Evolutionary conservation across 441 rosid genomes (phyloP).

Genomic region (Mallotus japonicus): DNA sequence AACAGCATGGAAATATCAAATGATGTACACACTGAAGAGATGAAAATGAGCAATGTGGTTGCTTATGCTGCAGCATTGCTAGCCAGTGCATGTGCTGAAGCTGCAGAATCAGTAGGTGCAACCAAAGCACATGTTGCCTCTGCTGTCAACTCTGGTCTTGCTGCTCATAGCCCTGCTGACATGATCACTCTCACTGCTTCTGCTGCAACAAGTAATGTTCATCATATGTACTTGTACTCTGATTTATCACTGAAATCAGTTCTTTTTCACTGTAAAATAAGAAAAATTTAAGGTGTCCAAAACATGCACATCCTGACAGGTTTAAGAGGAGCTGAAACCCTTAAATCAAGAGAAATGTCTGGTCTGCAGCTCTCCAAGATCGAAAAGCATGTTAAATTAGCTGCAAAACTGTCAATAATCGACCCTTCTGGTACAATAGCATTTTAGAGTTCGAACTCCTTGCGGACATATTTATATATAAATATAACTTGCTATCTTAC

Average conservation of each 20-base stretch:
- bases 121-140: neutral
- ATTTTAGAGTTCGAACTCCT: too few species aligned
- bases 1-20: neutral
- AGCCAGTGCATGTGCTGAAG: constrained; percentile 21
- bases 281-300: neutral
- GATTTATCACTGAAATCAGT: too few species aligned
- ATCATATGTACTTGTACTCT: neutral
- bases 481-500: neutral
- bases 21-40: neutral
- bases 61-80: constrained; percentile 18
- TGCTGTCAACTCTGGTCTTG: constrained; percentile 17
- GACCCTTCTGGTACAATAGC: constrained; percentile 5
- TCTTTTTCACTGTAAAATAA: neutral
- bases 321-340: constrained; percentile 20
- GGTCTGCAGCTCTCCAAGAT: neutral
- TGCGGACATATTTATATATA: neutral
- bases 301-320: neutral
- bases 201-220: constrained; percentile 19
- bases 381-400: constrained; percentile 12
- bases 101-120: constrained; percentile 19
- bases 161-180: constrained; percentile 11
- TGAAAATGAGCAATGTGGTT: constrained; percentile 2
- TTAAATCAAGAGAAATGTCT: constrained; percentile 1
- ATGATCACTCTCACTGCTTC: constrained; percentile 16
- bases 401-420: constrained; percentile 13